Conservation (phyloP, 78 protist genomes). For the Speleostelium caveatum region DNA sequence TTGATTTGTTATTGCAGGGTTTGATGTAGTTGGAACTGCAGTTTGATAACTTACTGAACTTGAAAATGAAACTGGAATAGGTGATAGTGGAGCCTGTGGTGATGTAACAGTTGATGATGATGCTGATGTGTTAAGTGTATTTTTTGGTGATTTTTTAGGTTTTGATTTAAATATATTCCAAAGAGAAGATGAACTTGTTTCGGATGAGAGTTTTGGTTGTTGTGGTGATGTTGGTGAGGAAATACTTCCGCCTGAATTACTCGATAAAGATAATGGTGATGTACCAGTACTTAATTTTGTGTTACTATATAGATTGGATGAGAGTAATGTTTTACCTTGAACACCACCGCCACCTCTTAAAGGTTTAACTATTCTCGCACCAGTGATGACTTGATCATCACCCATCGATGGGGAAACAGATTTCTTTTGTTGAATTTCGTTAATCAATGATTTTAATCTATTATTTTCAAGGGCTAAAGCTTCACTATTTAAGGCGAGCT, state of each 20-base stretch:
- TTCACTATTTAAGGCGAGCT: slow-evolving; percentile 24
- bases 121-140: slow-evolving; percentile 14
- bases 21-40: too few species aligned
- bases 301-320: not conserved
- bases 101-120: slow-evolving; percentile 9
- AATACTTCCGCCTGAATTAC: not conserved
- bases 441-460: not conserved
- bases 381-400: not conserved
- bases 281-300: not conserved
- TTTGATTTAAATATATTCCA: slow-evolving; percentile 32
- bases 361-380: slow-evolving; percentile 60
- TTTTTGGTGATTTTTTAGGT: slow-evolving; percentile 44
- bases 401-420: not conserved
- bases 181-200: slow-evolving; percentile 23
- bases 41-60: too few species aligned
- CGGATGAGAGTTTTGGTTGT: not conserved
- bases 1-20: too few species aligned
- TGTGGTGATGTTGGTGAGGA: not conserved
- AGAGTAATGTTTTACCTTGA: not conserved
- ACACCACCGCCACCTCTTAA: slow-evolving; percentile 59
- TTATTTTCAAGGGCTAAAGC: not conserved
- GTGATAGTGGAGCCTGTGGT: slow-evolving; percentile 13
- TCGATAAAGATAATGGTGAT: not conserved
- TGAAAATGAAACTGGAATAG: slow-evolving; percentile 19
- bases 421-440: not conserved